Percentiles rank a stretch among this genome's conserved stretches.
Evolutionary conservation across 768 basidiomycete species (phyloP).

Genomic region (Myochromella boudieri): DNA sequence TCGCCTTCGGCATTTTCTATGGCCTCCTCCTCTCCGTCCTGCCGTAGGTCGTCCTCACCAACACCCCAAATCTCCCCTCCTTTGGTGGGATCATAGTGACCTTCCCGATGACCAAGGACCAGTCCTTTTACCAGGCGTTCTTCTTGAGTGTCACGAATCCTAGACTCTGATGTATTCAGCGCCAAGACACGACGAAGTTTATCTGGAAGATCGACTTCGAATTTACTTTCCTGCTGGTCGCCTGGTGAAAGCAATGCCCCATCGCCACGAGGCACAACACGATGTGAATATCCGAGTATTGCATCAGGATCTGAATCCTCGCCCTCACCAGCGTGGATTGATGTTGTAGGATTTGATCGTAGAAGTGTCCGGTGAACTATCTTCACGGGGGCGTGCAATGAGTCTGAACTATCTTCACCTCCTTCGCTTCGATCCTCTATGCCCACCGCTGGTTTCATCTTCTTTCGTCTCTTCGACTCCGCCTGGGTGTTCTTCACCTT

Average conservation of each 20-base stretch:
- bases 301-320: slow-evolving; percentile 35
- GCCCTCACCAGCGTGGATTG: slow-evolving; percentile 16
- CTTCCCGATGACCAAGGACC: slow-evolving; percentile 55
- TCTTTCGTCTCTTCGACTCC: slow-evolving; percentile 41
- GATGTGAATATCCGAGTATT: slow-evolving; percentile 31
- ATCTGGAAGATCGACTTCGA: slow-evolving; percentile 65
- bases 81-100: slow-evolving; percentile 58
- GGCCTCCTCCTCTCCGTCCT: slow-evolving; percentile 24
- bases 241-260: slow-evolving; percentile 17
- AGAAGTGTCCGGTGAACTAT: slow-evolving; percentile 29
- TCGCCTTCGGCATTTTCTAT: slow-evolving; percentile 40
- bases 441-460: slow-evolving; percentile 39
- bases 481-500: slow-evolving; percentile 38
- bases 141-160: slow-evolving; percentile 40
- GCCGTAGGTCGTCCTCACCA: slow-evolving; percentile 54
- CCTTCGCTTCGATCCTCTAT: slow-evolving; percentile 27
- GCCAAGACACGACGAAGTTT: slow-evolving; percentile 65
- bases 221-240: slow-evolving; percentile 30
- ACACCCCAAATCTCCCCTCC: slow-evolving; percentile 78
- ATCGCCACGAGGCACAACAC: slow-evolving; percentile 28
- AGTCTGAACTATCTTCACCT: slow-evolving; percentile 23
- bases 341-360: slow-evolving; percentile 17
- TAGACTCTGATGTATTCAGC: slow-evolving; percentile 47
- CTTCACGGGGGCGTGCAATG: slow-evolving; percentile 30
- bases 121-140: slow-evolving; percentile 59